Conservation (phyloP, 1,284 basidiomycete species). For the Pseudozyma thailandica region DNA sequence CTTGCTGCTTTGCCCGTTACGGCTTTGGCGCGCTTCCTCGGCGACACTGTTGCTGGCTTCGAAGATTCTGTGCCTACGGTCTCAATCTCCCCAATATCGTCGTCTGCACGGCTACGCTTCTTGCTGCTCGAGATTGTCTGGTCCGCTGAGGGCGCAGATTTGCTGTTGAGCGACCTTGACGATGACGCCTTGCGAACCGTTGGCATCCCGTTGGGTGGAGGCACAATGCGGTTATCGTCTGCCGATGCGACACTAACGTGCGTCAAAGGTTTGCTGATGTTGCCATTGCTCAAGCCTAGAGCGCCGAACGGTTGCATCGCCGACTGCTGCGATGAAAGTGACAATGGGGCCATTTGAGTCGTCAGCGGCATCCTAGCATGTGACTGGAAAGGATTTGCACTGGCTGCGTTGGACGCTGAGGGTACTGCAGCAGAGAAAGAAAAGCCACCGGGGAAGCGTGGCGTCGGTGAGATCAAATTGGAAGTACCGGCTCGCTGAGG, state of each 20-base stretch:
- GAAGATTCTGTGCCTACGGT: background rate
- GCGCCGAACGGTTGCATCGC: background rate
- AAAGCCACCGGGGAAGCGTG: slow-evolving; percentile 38
- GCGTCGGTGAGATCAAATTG: slow-evolving; percentile 24
- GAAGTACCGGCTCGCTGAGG: slow-evolving; percentile 17
- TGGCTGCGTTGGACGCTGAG: slow-evolving; percentile 2
- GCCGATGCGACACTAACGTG: slow-evolving; percentile 17
- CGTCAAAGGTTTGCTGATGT: background rate
- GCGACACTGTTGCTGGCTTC: slow-evolving; percentile 1
- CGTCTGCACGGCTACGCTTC: slow-evolving; percentile 21
- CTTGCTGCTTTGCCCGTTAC: background rate
- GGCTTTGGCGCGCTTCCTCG: slow-evolving; percentile 22
- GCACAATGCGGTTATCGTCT: slow-evolving; percentile 23
- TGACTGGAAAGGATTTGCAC: slow-evolving; percentile 8
- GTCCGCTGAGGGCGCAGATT: background rate
- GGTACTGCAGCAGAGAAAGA: slow-evolving; percentile 18
- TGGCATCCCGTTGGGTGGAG: slow-evolving; percentile 9
- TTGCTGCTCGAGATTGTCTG: background rate
- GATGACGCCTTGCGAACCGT: slow-evolving; percentile 18
- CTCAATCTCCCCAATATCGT: background rate
- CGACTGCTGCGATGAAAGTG: slow-evolving; percentile 12
- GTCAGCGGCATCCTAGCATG: slow-evolving; percentile 17
- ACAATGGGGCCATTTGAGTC: slow-evolving; percentile 26
- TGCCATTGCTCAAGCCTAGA: background rate
- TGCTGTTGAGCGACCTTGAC: slow-evolving; percentile 20